Evolutionary conservation across 1,284 basidiomycete species (phyloP).

Genomic region (Meripilus lineatus): DNA sequence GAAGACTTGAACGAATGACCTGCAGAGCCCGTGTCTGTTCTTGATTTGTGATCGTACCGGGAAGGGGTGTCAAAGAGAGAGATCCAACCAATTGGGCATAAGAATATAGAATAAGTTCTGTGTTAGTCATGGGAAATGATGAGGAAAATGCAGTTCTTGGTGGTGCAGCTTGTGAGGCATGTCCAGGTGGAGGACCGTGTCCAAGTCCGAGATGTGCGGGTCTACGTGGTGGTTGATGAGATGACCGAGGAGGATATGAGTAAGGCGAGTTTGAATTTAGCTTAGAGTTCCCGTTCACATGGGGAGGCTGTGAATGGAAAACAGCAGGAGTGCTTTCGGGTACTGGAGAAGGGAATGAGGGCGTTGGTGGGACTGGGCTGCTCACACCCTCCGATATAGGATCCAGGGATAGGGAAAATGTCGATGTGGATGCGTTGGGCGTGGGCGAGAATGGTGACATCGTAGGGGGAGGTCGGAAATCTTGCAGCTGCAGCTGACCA

Average conservation of each 20-base stretch:
- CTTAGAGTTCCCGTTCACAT: conserved; percentile 4
- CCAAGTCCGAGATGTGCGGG: conserved; percentile 42
- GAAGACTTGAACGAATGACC: conserved; percentile 44
- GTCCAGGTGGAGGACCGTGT: conserved; percentile 33
- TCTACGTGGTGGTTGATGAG: conserved; percentile 18
- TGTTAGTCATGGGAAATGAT: conserved; percentile 31
- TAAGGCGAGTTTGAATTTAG: conserved; percentile 13
- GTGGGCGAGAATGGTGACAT: conserved; percentile 34
- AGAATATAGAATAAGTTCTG: conserved; percentile 79
- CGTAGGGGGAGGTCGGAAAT: conserved; percentile 27
- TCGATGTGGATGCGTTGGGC: conserved; percentile 48
- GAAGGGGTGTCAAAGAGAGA: conserved; percentile 38
- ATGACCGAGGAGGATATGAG: conserved; percentile 16
- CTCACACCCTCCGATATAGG: conserved; percentile 55
- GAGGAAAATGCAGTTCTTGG: conserved; percentile 36
- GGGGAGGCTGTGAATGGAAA: conserved; percentile 9
- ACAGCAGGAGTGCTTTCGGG: conserved; percentile 12
- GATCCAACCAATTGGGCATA: conserved; percentile 81
- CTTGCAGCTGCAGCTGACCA: conserved; percentile 40
- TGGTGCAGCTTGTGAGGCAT: conserved; percentile 17
- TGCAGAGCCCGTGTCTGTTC: conserved; percentile 41
- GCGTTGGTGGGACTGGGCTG: conserved; percentile 26
- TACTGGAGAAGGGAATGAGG: conserved; percentile 22
- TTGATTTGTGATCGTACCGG: conserved; percentile 19
- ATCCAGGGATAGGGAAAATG: conserved; percentile 63